Percentiles rank a stretch among this genome's conserved stretches.
These are phyloP conservation scores for Rhazya stricta DNA, from an alignment of 257 asterid genomes.

Conservation along the genomic window DNA sequence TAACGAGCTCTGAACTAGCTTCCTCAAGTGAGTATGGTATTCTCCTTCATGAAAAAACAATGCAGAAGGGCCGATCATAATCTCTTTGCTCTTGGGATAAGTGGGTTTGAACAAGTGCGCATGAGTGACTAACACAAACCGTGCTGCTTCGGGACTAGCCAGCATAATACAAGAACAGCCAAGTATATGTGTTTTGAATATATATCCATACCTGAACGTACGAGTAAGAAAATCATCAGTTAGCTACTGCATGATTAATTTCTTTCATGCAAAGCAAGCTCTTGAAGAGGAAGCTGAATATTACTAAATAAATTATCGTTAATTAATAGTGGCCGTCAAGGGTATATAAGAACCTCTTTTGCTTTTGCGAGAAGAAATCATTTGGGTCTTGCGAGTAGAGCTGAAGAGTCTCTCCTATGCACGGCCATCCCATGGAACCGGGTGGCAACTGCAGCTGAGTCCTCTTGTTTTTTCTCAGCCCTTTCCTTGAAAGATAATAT, in stretches of 20 bases:
- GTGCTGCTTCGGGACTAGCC: slow-evolving; percentile 70
- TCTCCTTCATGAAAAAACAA: slow-evolving; percentile 73
- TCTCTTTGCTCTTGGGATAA: slow-evolving; percentile 83
- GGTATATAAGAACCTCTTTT: slow-evolving; percentile 34
- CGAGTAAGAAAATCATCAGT: neutral
- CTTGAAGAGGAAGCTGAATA: neutral
- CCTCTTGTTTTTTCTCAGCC: slow-evolving; percentile 19
- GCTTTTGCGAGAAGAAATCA: slow-evolving; percentile 52
- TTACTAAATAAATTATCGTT: neutral
- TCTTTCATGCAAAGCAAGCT: slow-evolving; percentile 4
- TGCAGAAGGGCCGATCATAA: slow-evolving; percentile 68
- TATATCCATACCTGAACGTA: slow-evolving; percentile 55
- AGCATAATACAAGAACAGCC: slow-evolving; percentile 86
- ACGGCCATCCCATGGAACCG: slow-evolving; percentile 86
- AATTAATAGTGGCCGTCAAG: neutral
- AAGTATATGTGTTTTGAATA: slow-evolving; percentile 70
- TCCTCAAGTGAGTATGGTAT: slow-evolving; percentile 49
- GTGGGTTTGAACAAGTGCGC: slow-evolving; percentile 70
- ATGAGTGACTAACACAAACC: slow-evolving; percentile 58
- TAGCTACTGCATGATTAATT: neutral
- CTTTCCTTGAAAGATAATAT: slow-evolving; percentile 33
- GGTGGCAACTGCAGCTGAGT: slow-evolving; percentile 49
- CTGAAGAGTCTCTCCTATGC: slow-evolving; percentile 68
- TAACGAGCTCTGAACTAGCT: slow-evolving; percentile 47
- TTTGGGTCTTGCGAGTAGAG: slow-evolving; percentile 66